phyloP scores from a whole-genome alignment of 257 asterid genomes.

The Cordia subcordata region DNA sequence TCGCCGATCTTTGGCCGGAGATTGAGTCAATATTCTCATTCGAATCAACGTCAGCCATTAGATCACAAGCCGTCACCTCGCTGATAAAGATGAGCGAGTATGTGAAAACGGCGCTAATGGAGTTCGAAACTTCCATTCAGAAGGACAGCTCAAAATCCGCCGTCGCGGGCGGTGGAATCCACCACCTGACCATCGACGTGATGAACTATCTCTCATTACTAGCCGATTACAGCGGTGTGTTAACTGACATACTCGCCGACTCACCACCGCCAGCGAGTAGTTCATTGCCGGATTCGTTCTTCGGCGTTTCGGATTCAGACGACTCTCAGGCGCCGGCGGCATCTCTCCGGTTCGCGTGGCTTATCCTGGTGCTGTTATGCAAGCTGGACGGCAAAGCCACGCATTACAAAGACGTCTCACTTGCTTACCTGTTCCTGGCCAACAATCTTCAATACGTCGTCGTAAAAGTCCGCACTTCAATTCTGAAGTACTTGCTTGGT shows the following conservation, averaged over 20 bases:
- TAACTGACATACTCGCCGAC: slow-evolving; percentile 45
- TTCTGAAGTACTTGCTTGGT: slow-evolving; percentile 63
- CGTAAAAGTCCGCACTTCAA: slow-evolving; percentile 52
- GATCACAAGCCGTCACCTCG: slow-evolving; percentile 50
- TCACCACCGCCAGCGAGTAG: slow-evolving; percentile 34
- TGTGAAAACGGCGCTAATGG: slow-evolving; percentile 33
- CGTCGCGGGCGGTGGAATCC: slow-evolving; percentile 64
- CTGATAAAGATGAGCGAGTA: slow-evolving; percentile 46
- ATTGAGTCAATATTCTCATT: slow-evolving; percentile 62
- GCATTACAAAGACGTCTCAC: slow-evolving; percentile 54
- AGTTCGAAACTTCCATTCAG: slow-evolving; percentile 50
- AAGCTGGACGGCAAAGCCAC: slow-evolving; percentile 67
- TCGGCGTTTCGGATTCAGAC: slow-evolving; percentile 47
- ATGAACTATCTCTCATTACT: slow-evolving; percentile 59
- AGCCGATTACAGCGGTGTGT: slow-evolving; percentile 60
- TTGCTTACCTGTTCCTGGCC: slow-evolving; percentile 67
- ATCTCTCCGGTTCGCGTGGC: slow-evolving; percentile 56
- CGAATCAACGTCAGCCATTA: slow-evolving; percentile 37
- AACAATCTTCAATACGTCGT: slow-evolving; percentile 67
- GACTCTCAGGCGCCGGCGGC: slow-evolving; percentile 46
- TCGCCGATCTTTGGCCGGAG: slow-evolving; percentile 61
- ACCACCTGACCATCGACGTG: slow-evolving; percentile 45
- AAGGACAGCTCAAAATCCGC: slow-evolving; percentile 55
- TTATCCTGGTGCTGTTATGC: slow-evolving; percentile 55
- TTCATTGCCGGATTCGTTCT: slow-evolving; percentile 44